Base-by-base conservation (phyloP, 1,284 basidiomycete species). In the Rhizopogon hawkerae region DNA sequence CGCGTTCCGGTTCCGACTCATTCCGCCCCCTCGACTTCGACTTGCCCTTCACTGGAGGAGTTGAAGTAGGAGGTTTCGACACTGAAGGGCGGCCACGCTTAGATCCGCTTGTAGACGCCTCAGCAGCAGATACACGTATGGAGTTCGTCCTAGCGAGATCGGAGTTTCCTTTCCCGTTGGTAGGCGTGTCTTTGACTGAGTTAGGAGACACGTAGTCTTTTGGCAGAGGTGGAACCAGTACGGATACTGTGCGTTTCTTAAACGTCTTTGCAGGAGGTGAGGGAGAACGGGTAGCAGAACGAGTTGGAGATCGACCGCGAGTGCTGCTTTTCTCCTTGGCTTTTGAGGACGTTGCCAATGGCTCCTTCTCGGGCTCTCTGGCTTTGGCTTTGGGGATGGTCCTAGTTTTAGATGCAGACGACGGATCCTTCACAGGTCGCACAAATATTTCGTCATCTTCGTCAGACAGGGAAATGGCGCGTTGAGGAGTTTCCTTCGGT, bases 141-240 rank as follows among this genome's bases (percentile, higher is more conserved):
- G 61, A 64, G 5, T 8, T 43, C 13, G 42, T 47, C 29, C 57
- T 44, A 2, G 5, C 21, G 14, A 55, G 39, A n/a, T 34, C 41
- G 3, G 13, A 35, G 9, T 14, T 37, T 26, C 49, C 37, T 34
- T 49, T 42, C 9, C 24, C 43, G 35, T 39, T 31, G 21, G 50
- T 11, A 10, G 48, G 2, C 3, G 39, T 42, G 11, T 34, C 33
- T 37, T 44, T 52, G 6, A 24, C 21, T 2, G 44, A 26, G 14
- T 49, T 39, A 24, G 51, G 57, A 3, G 63, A 57, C 24, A 67
- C 58, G 16, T 66, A 63, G 1, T 64, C 58, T 34, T 53, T 47
- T 8, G 63, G 54, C 0, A 65, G 33, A 3, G 58, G 31, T 8
- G 62, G 62, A 10, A 67, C 43, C 1, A 66, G n/a, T 13, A 67